Evolutionary conservation across 2,329 filamentous ascomycete species (phyloP).

Genomic region (Hirsutella minnesotensis): DNA sequence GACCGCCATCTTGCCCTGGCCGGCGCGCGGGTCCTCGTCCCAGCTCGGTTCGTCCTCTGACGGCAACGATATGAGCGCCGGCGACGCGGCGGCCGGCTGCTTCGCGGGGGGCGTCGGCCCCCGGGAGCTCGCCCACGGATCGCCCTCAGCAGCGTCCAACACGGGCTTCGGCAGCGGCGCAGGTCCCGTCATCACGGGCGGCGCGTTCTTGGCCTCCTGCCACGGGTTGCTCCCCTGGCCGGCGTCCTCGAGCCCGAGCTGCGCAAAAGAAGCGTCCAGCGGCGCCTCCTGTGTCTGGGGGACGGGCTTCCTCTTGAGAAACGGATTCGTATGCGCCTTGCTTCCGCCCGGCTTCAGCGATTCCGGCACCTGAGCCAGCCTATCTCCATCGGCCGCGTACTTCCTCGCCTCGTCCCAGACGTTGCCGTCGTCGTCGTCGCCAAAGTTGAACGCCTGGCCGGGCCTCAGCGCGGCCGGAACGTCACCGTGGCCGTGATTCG

Average conservation of each 20-base stretch:
- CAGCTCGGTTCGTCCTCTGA: slow-evolving; percentile 26
- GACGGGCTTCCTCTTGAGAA: slow-evolving; percentile 32
- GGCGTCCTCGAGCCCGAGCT: slow-evolving; percentile 28
- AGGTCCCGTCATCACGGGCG: neutral
- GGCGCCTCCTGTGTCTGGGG: slow-evolving; percentile 8
- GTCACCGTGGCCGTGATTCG: slow-evolving; percentile 3
- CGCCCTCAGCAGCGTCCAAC: slow-evolving; percentile 15
- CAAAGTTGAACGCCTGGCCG: slow-evolving; percentile 11
- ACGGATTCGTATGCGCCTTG: slow-evolving; percentile 38
- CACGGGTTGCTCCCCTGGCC: slow-evolving; percentile 24
- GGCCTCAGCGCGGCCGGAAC: slow-evolving; percentile 21
- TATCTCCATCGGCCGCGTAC: slow-evolving; percentile 5
- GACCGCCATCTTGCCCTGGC: slow-evolving; percentile 13
- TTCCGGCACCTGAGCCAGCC: slow-evolving; percentile 15
- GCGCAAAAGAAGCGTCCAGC: slow-evolving; percentile 26
- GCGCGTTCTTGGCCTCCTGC: slow-evolving; percentile 14
- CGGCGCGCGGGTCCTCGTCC: slow-evolving; percentile 23
- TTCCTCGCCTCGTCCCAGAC: slow-evolving; percentile 17
- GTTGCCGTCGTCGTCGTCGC: slow-evolving; percentile 15
- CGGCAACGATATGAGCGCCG: slow-evolving; percentile 22
- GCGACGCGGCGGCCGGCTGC: slow-evolving; percentile 14
- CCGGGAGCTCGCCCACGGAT: slow-evolving; percentile 13
- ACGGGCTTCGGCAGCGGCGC: slow-evolving; percentile 8
- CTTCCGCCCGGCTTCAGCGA: slow-evolving; percentile 20
- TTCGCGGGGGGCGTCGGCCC: slow-evolving; percentile 17